Conservation (phyloP, 352 stramenopile species). For the Peronospora destructor region DNA sequence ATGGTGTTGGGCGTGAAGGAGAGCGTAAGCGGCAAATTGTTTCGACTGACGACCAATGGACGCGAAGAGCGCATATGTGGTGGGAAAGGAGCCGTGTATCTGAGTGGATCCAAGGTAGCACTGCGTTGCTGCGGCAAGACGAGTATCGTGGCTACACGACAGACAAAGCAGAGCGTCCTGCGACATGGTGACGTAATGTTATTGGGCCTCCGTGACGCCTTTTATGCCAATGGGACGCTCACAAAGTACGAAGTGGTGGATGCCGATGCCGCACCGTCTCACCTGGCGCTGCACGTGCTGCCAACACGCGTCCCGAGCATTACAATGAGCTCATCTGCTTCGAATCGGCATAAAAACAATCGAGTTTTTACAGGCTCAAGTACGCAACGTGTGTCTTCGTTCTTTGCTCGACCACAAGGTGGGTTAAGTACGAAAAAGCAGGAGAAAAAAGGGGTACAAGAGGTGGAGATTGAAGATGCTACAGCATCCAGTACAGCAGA, state of each 20-base stretch:
- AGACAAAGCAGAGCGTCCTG: conserved; percentile 68
- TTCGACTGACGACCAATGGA: conserved; percentile 38
- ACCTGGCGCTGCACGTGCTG: conserved; percentile 27
- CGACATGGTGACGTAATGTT: conserved; percentile 68
- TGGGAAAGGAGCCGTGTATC: conserved; percentile 59
- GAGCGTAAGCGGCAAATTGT: conserved; percentile 59
- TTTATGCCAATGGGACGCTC: conserved; percentile 78
- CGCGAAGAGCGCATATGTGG: conserved; percentile 55
- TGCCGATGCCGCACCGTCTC: conserved; percentile 21
- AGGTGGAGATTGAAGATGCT: background rate
- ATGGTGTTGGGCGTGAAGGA: conserved; percentile 62
- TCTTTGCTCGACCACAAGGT: conserved; percentile 20
- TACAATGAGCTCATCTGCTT: conserved; percentile 27
- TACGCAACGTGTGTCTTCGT: conserved; percentile 34
- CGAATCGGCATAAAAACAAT: conserved; percentile 4
- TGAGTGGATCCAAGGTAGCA: conserved; percentile 56
- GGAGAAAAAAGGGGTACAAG: conserved; percentile 5
- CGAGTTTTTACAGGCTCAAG: conserved; percentile 1
- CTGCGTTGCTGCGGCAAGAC: conserved; percentile 74
- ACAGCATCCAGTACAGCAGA: conserved; percentile 32
- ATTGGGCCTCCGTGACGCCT: conserved; percentile 54
- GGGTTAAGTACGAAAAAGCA: conserved; percentile 6
- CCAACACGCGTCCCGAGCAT: conserved; percentile 28
- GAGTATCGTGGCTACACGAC: conserved; percentile 62
- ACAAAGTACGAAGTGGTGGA: conserved; percentile 83